phyloP scores from a whole-genome alignment of 106 monocot species.

The Alisma plantagoaquatica region DNA sequence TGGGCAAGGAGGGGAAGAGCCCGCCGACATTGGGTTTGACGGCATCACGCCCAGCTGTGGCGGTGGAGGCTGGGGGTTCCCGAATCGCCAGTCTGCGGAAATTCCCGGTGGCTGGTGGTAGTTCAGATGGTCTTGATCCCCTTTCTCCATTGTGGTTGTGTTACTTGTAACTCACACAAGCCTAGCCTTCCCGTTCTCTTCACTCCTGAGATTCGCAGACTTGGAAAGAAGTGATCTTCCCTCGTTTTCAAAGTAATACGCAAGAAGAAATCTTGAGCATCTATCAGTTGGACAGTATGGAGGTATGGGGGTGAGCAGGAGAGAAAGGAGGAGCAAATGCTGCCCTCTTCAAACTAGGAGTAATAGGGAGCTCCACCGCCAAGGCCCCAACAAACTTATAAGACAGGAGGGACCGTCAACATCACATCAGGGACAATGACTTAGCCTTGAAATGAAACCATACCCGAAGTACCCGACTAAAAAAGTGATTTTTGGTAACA shows the following conservation, averaged over 20 bases:
- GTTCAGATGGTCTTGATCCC: conserved; percentile 9
- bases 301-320: not conserved
- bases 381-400: no score
- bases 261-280: not conserved
- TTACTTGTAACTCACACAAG: conserved; percentile 45
- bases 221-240: no score
- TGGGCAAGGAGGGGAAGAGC: conserved; percentile 9
- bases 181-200: conserved; percentile 18
- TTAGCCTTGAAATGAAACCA: no score
- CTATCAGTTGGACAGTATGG: not conserved
- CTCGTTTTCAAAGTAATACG: no score
- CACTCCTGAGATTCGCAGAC: not conserved
- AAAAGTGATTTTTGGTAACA: no score
- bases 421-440: no score
- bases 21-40: conserved; percentile 3
- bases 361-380: conserved; percentile 1
- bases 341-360: not conserved
- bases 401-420: no score
- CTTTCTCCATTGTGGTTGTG: conserved; percentile 30
- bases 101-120: conserved; percentile 9
- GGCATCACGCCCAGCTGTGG: conserved; percentile 1
- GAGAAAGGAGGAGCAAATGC: not conserved
- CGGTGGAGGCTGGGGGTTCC: no score
- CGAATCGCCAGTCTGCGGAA: conserved; percentile 10
- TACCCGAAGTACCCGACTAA: no score